Conservation (phyloP, 2,329 filamentous ascomycete species). For the Colletotrichum musicola region DNA sequence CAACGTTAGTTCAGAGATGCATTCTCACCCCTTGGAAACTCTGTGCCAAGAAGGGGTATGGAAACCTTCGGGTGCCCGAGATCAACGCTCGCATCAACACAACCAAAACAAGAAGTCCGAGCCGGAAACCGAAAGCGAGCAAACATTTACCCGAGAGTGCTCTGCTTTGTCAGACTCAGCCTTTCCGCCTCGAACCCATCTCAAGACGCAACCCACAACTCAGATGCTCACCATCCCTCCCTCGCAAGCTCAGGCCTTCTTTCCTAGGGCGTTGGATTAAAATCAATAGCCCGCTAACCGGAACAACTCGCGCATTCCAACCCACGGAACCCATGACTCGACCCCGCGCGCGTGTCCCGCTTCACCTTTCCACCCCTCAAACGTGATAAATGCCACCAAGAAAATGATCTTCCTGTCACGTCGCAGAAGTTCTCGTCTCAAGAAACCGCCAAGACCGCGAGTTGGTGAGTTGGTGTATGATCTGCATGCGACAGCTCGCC, state of each 20-base stretch:
- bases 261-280: not conserved
- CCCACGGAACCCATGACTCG: not conserved
- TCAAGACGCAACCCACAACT: not conserved
- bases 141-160: not conserved
- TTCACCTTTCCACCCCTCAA: not conserved
- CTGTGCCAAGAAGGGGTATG: no score
- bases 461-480: slow-evolving; percentile 13
- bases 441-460: slow-evolving; percentile 6
- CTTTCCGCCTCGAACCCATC: slow-evolving; percentile 1
- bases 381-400: not conserved
- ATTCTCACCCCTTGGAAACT: no score
- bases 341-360: slow-evolving; percentile 5
- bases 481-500: slow-evolving; percentile 29
- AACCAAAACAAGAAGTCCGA: not conserved
- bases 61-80: no score
- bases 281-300: not conserved
- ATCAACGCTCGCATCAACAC: not conserved
- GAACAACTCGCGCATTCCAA: not conserved
- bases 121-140: slow-evolving; percentile 8
- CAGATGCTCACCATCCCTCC: not conserved
- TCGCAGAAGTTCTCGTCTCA: slow-evolving; percentile 31
- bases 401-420: slow-evolving; percentile 24
- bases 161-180: slow-evolving; percentile 4
- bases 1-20: no score
- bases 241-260: not conserved